Percentiles rank a stretch among this genome's conserved stretches.
phyloP scores from a whole-genome alignment of 2,329 filamentous ascomycete genomes.

The Ilyonectria mors-panacis region DNA sequence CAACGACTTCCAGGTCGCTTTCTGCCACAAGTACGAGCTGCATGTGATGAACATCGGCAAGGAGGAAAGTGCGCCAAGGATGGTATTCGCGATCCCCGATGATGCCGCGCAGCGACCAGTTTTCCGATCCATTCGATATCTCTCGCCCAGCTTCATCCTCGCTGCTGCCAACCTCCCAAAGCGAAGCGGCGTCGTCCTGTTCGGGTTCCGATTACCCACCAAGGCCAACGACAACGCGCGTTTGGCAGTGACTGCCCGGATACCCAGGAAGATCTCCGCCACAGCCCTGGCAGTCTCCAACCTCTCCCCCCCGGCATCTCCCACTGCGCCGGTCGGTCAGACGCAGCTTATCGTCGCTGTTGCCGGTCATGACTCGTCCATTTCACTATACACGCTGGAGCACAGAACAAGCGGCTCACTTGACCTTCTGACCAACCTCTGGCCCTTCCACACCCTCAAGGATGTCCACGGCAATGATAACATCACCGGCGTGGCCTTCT shows the following conservation, averaged over 20 bases:
- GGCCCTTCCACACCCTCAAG: conserved; percentile 67
- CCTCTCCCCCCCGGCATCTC: conserved; percentile 70
- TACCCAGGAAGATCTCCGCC: conserved; percentile 79
- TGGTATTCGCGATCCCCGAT: conserved; percentile 70
- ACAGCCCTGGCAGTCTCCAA: conserved; percentile 84
- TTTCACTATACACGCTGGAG: conserved; percentile 84
- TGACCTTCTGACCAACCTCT: conserved; percentile 66
- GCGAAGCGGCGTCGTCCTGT: conserved; percentile 69
- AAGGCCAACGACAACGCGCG: conserved; percentile 57
- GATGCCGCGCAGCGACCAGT: conserved; percentile 63
- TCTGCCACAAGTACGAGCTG: conserved; percentile 83
- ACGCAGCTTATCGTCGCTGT: conserved; percentile 87
- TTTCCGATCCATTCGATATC: conserved; percentile 72
- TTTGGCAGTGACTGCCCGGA: conserved; percentile 66
- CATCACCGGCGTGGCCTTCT: conserved; percentile 73
- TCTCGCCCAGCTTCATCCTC: conserved; percentile 71
- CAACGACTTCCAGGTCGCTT: conserved; percentile 79
- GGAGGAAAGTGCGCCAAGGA: conserved; percentile 62
- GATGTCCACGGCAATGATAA: conserved; percentile 67
- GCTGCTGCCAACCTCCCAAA: conserved; percentile 72
- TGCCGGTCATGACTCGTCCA: conserved; percentile 83
- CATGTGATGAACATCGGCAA: conserved; percentile 74
- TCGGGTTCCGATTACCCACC: conserved; percentile 69
- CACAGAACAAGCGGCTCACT: conserved; percentile 66
- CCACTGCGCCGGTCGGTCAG: conserved; percentile 68